Evolutionary conservation across 306 rosid species (phyloP).

Genomic region (Carpinus viminea): DNA sequence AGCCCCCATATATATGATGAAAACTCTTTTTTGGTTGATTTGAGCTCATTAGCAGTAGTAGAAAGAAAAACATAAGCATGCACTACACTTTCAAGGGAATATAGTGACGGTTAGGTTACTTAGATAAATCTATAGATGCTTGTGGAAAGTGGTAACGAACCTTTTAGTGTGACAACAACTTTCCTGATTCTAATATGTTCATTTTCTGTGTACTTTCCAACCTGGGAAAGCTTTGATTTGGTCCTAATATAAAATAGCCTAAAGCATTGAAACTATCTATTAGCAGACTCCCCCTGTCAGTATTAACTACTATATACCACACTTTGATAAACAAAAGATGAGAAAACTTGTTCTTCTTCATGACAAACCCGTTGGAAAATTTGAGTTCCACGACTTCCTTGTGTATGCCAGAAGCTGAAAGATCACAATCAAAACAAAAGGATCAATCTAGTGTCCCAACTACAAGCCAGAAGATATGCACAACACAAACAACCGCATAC

Average conservation of each 20-base stretch:
- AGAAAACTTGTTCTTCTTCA: constrained; percentile 18
- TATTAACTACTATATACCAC: constrained; percentile 21
- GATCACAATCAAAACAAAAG: neutral
- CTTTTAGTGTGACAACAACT: constrained; percentile 2
- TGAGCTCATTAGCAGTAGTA: neutral
- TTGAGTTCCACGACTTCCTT: constrained; percentile 42
- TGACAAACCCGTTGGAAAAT: constrained; percentile 19
- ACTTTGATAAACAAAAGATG: constrained; percentile 15
- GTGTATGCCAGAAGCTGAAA: constrained; percentile 66
- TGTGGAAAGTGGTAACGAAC: constrained; percentile 6
- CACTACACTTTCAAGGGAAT: neutral
- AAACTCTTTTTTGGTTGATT: neutral
- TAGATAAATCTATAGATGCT: neutral
- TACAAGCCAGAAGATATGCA: neutral
- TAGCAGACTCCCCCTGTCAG: constrained; percentile 16
- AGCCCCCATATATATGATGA: neutral
- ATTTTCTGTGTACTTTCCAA: constrained; percentile 21
- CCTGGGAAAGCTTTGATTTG: constrained; percentile 12
- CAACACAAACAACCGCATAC: neutral
- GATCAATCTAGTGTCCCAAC: neutral
- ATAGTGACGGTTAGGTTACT: too few species aligned
- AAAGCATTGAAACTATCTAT: constrained; percentile 9
- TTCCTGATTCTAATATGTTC: constrained; percentile 20
- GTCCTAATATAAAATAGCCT: constrained; percentile 1
- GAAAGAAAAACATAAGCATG: neutral